Percentiles rank a stretch among this genome's conserved stretches.
Conservation (phyloP, 2,329 filamentous ascomycete species). For the Coccinonectria pachysandricola region DNA sequence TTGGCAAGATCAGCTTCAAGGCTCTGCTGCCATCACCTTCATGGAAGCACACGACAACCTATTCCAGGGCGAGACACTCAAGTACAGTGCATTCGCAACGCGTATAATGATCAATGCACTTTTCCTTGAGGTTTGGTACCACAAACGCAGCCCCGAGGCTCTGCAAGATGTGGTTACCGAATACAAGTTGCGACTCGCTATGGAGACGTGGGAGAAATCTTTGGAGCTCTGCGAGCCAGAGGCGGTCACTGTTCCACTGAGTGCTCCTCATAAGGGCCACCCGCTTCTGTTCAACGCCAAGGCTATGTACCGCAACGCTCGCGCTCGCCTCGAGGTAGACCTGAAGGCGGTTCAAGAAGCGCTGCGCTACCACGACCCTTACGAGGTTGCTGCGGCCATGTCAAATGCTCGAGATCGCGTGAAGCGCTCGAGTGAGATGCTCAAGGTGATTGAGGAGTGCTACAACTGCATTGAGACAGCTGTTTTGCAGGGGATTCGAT, state of each 20-base stretch:
- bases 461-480: slow-evolving; percentile 97
- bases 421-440: slow-evolving; percentile 92
- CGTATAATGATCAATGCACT: slow-evolving; percentile 98
- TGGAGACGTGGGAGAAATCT: slow-evolving; percentile 99
- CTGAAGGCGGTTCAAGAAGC: slow-evolving; percentile 94
- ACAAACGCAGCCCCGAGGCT: slow-evolving; percentile 96
- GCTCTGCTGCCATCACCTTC: slow-evolving; percentile 70
- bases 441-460: slow-evolving; percentile 96
- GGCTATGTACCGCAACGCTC: slow-evolving; percentile 91
- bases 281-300: slow-evolving; percentile 96
- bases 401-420: slow-evolving; percentile 87
- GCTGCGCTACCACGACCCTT: slow-evolving; percentile 90
- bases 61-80: slow-evolving; percentile 82
- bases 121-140: slow-evolving; percentile 97
- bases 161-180: slow-evolving; percentile 95
- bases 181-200: slow-evolving; percentile 88
- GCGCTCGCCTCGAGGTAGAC: slow-evolving; percentile 85
- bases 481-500: slow-evolving; percentile 86
- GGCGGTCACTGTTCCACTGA: slow-evolving; percentile 76
- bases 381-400: slow-evolving; percentile 95
- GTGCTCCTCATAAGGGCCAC: slow-evolving; percentile 90
- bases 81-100: slow-evolving; percentile 93
- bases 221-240: slow-evolving; percentile 90
- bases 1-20: slow-evolving; percentile 73
- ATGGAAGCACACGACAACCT: slow-evolving; percentile 90